phyloP scores from a whole-genome alignment of 1,284 basidiomycete genomes.

The Paramarasmius palmivorus region DNA sequence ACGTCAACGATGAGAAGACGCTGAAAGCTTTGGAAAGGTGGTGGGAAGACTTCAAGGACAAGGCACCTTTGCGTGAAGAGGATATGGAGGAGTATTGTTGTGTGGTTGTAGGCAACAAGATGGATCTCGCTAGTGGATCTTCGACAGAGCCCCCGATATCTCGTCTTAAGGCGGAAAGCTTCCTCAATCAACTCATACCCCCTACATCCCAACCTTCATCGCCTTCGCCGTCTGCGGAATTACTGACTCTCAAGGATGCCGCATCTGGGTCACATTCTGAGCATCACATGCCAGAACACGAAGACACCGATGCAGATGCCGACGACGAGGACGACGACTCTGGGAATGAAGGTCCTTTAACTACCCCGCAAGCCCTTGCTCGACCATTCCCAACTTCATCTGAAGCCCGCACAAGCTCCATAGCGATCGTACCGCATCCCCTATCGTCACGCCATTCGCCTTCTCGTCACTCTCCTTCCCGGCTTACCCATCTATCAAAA shows the following conservation, averaged over 20 bases:
- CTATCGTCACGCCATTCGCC: constrained; percentile 21
- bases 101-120: constrained; percentile 80
- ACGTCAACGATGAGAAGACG: constrained; percentile 65
- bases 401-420: constrained; percentile 27
- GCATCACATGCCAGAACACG: neutral
- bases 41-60: constrained; percentile 74
- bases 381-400: constrained; percentile 1
- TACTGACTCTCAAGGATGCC: neutral
- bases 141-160: constrained; percentile 9
- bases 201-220: neutral
- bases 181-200: neutral
- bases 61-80: constrained; percentile 64
- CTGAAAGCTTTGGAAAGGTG: constrained; percentile 63
- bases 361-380: constrained; percentile 12
- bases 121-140: constrained; percentile 46
- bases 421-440: constrained; percentile 25
- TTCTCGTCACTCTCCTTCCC: constrained; percentile 23
- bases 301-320: neutral
- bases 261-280: neutral
- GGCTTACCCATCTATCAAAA: constrained; percentile 32
- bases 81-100: constrained; percentile 67
- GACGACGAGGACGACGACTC: constrained; percentile 13
- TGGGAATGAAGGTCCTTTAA: constrained; percentile 16
- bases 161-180: neutral
- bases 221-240: neutral